phyloP scores from a whole-genome alignment of 371 early-diverging fungal species.

The Mortierella sp. region DNA sequence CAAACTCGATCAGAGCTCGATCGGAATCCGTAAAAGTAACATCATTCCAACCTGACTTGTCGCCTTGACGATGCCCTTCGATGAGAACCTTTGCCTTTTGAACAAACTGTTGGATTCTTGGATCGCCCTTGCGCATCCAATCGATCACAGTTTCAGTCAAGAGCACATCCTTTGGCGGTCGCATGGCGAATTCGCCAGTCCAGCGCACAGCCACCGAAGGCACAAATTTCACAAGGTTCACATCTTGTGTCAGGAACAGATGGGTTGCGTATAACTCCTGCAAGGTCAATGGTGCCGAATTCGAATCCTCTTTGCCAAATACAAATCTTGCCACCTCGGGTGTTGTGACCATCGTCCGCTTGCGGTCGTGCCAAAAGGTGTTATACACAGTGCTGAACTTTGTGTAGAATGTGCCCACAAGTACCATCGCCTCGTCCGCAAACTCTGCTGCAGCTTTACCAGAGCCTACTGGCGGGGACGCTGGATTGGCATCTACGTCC shows the following conservation, averaged over 20 bases:
- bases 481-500: conserved; percentile 31
- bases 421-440: conserved; percentile 52
- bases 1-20: conserved; percentile 65
- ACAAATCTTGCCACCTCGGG: conserved; percentile 56
- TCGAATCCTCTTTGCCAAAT: conserved; percentile 45
- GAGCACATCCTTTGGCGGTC: conserved; percentile 58
- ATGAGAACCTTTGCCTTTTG: conserved; percentile 58
- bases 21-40: conserved; percentile 62
- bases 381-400: conserved; percentile 45
- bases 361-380: conserved; percentile 41
- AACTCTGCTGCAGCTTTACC: conserved; percentile 49
- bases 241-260: conserved; percentile 62
- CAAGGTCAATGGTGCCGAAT: conserved; percentile 55
- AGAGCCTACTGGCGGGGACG: conserved; percentile 50
- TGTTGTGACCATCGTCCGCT: conserved; percentile 27
- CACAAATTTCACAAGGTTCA: conserved; percentile 58
- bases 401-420: conserved; percentile 50
- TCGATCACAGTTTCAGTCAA: conserved; percentile 58
- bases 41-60: conserved; percentile 46
- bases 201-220: conserved; percentile 57
- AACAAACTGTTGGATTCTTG: conserved; percentile 58
- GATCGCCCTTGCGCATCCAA: conserved; percentile 62
- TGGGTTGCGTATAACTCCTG: conserved; percentile 63
- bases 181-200: conserved; percentile 64
- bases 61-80: conserved; percentile 55